Evolutionary conservation across 1,284 basidiomycete genomes (phyloP), one percentile per base, ranked within the genome.

Genomic region (Trametes sp.): DNA sequence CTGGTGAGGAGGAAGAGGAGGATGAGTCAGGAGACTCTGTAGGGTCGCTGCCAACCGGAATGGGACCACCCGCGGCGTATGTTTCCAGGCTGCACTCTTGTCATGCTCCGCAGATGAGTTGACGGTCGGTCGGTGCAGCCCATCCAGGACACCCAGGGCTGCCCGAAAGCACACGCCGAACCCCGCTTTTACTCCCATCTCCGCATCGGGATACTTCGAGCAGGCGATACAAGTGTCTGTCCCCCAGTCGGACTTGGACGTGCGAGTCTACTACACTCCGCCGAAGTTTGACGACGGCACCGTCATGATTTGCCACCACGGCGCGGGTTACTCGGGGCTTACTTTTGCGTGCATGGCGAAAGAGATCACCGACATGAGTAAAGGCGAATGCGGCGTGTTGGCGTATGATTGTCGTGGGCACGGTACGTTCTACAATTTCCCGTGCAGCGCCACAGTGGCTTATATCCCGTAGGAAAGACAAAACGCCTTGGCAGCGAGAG

Each of bases 221-320:
- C 86, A 93, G 65, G 94, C 95, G 1, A 78, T 89, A 8, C 88
- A 94, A 70, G 88, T 96, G 33, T 73, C 82, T 0, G 86, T 94
- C 19, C 81, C 86, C 1, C 73, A 78, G 29, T 84, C 85, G 24
- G 83, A 80, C 36, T 83, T 93, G 6, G 86, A 89, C 52, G 85
- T 88, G 68, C 82, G 94, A 33, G 89, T 87, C 1, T 96, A 96
- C 77, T 91, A 95, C 74, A 90, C 92, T 0, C 83, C 80, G 38
- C 84, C 84, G 4, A 81, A 80, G 70, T 80, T 73, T 54, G 72
- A 74, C 44, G 81, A 81, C 41, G 83, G 81, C n/a, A 77, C 78
- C 0, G 86, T 97, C 2, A 86, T 98, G 72, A 83, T 98, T 2
- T 94, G 94, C 75, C 96, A 98, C 72, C 97, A 99, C 70, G 97